Base-by-base conservation (phyloP, 2,329 filamentous ascomycete species). In the Penicillium verrucosum region DNA sequence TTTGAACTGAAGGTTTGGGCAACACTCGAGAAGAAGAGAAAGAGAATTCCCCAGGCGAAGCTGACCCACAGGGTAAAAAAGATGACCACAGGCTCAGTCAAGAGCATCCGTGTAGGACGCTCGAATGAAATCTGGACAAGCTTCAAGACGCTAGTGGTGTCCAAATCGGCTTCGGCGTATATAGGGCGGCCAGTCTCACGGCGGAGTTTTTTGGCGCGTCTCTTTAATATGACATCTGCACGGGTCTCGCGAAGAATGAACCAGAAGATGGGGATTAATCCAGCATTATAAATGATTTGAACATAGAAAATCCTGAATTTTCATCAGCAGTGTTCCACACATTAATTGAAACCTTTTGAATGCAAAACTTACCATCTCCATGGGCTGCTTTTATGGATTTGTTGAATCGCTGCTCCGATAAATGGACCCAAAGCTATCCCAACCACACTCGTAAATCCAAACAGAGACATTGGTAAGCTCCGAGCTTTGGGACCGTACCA, bases 391-490 rank as follows among this genome's bases (percentile, higher is more conserved):
- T 71, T 71, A 9, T 66, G 67, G 27, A 74, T 74, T 6, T 70
- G 60, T 18, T 75, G 65, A 27, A 77, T 73, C 0, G 73, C 68
- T 34, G 71, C 71, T 3, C 77, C 77, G 14, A 79, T 70, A 7
- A 80, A 76, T 1, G 77, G 78, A 0, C 78, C 78, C 30, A 78
- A 66, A 8, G 72, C 77, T 18, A 80, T 69, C 1, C 78, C 77
- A 11, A 76, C 69, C 5, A 80, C 72, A 32, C 76, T 71, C 0
- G 73, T 75, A 32, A 76, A 75, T 0, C 77, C 77, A 37, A 76
- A 80, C 10, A 79, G 62, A 0, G 75, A 75, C 63, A 76, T 78
- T 0, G 72, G 73, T 38, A 78, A 66, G 54, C 76, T 78, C 18
- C 77, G 73, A 1, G 68, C 71, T 18, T 67, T 65, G 0, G 74